Conservation (phyloP, 129 eudicot species). For the Arctium lappa region DNA sequence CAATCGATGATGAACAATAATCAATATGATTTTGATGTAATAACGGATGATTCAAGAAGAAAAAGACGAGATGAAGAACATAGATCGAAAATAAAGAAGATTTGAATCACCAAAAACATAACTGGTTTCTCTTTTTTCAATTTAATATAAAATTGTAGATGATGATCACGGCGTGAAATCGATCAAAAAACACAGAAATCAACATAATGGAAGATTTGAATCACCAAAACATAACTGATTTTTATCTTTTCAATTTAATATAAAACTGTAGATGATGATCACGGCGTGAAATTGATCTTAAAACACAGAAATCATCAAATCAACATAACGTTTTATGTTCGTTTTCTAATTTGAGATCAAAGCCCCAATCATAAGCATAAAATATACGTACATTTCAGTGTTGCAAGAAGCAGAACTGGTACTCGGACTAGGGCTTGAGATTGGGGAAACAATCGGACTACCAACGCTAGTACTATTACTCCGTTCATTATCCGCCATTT, state of each 20-base stretch:
- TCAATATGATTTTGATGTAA: background rate
- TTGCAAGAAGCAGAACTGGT: constrained; percentile 8
- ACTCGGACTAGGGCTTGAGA: constrained; percentile 13
- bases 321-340: background rate
- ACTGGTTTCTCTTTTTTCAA: background rate
- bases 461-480: constrained; percentile 1
- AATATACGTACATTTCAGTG: constrained; percentile 2
- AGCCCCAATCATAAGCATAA: constrained; percentile 23
- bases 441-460: constrained; percentile 17
- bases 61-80: background rate
- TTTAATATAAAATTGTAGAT: background rate
- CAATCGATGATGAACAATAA: background rate
- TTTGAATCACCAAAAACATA: background rate
- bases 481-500: constrained; percentile 8
- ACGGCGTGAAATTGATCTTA: background rate
- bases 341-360: constrained; percentile 22
- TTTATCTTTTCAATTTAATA: background rate
- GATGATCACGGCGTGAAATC: background rate
- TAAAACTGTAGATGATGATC: background rate
- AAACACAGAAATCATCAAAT: background rate
- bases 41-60: too few relatives aligned
- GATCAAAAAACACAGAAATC: background rate
- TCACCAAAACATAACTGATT: background rate
- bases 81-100: background rate
- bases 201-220: background rate